These are phyloP conservation scores for Beauveria scarabaeidicola DNA, from an alignment of 2,329 filamentous ascomycete species.

Conservation along the genomic window DNA sequence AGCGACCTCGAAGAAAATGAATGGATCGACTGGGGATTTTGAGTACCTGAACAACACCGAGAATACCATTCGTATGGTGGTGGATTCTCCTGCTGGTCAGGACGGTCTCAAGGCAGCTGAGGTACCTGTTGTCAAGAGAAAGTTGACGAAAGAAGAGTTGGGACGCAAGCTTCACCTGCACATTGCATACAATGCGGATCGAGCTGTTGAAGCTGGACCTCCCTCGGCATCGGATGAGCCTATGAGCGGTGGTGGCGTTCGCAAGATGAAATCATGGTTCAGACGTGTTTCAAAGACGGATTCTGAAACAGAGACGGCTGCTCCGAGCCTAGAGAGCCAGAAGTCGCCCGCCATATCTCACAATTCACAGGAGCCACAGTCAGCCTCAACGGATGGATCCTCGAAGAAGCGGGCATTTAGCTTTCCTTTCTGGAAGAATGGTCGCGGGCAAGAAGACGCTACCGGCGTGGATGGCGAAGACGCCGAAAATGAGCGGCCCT, in stretches of 20 bases:
- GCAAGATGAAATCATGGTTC: slow-evolving; percentile 45
- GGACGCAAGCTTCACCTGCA: slow-evolving; percentile 16
- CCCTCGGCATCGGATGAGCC: slow-evolving; percentile 14
- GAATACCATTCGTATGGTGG: slow-evolving; percentile 47
- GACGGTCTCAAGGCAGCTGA: slow-evolving; percentile 27
- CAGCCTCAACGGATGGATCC: slow-evolving; percentile 17
- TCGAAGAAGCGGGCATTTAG: slow-evolving; percentile 45
- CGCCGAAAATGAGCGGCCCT: background rate
- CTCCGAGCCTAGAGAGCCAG: slow-evolving; percentile 9
- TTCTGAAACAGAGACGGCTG: background rate
- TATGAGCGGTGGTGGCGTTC: slow-evolving; percentile 20
- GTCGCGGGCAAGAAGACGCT: slow-evolving; percentile 30
- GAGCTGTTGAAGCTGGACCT: slow-evolving; percentile 15
- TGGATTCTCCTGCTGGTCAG: slow-evolving; percentile 32
- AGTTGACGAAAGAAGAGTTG: slow-evolving; percentile 19
- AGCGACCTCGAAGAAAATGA: slow-evolving; percentile 21
- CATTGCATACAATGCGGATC: slow-evolving; percentile 13
- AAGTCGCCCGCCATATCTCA: slow-evolving; percentile 14
- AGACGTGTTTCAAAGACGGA: slow-evolving; percentile 35
- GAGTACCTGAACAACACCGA: slow-evolving; percentile 38
- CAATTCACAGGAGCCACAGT: slow-evolving; percentile 19
- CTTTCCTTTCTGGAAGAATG: slow-evolving; percentile 48
- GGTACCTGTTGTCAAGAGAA: slow-evolving; percentile 36
- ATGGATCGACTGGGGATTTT: slow-evolving; percentile 29
- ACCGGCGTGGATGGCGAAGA: background rate